Base-by-base conservation (phyloP, 1,139 yeast species). In the Saccharomyces hybrid region DNA sequence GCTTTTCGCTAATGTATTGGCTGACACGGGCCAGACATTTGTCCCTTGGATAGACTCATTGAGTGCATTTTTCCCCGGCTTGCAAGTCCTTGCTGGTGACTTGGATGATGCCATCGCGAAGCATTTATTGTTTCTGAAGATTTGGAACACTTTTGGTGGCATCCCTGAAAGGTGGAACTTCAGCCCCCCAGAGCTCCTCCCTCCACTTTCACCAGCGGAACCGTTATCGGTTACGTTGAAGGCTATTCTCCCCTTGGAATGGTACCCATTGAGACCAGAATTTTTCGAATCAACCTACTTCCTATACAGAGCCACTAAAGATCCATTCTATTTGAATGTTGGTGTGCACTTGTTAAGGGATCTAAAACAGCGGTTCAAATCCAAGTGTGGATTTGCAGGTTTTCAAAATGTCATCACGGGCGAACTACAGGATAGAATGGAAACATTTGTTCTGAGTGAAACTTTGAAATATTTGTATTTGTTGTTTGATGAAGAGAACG, bases 211-310 rank as follows among this genome's bases (percentile, higher is more conserved):
- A 13, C 5, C 52, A 51, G n/a, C 52, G 57, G 28, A 25, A 34
- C 16, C 9, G 32, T n/a, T 8, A n/a, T 13, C 14, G 26, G n/a
- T 44, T 38, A 41, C 23, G 27, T 20, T 41, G 48, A 38, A 27
- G 34, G 20, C 54, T 31, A 9, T 34, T 31, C 70, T 84, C 1
- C 75, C 79, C 0, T 72, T 91, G 48, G 96, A 88, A 66, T 90
- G 97, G 97, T 91, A 89, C 64, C 96, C 97, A 1, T 74, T 91
- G 52, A 73, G 98, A 54, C 98, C 98, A 0, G 98, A 91, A 64
- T 88, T 90, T 63, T 78, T 88, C 46, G 98, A 91, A 67, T 86
- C 96, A 0, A 88, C 95, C 0, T 91, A 89, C 69, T 85, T 85
- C 64, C 72, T 91, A 20, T 90, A 86, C 65, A 75, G 87, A 50